Conservation (phyloP, 73 alveolate genomes). For the Blepharisma japonicum region DNA sequence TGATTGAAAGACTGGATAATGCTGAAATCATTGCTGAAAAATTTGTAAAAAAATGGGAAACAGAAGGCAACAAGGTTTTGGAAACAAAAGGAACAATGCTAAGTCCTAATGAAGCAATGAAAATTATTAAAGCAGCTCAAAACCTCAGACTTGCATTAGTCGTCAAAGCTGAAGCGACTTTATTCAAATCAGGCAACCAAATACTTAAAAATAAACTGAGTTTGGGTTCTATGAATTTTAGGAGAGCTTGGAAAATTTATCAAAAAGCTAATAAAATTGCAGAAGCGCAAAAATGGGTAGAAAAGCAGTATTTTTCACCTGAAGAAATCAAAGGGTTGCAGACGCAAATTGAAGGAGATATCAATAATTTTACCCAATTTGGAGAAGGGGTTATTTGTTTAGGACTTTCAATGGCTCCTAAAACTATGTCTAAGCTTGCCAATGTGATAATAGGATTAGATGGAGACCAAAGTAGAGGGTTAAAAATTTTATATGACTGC, state of each 20-base stretch:
- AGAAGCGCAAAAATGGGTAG: background rate
- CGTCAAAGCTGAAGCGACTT: conserved; percentile 26
- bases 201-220: background rate
- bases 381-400: conserved; percentile 31
- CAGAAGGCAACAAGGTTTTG: conserved; percentile 3
- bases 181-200: conserved; percentile 25
- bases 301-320: background rate
- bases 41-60: background rate
- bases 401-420: conserved; percentile 29
- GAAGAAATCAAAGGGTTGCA: background rate
- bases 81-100: background rate
- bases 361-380: conserved; percentile 10
- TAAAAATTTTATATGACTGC: conserved; percentile 30
- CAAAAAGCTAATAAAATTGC: conserved; percentile 22
- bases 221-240: conserved; percentile 2
- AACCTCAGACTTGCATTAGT: background rate
- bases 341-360: conserved; percentile 15
- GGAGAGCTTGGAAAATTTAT: conserved; percentile 23
- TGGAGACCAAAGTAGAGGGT: conserved; percentile 29
- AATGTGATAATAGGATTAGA: conserved; percentile 17
- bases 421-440: conserved; percentile 22
- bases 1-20: conserved; percentile 14
- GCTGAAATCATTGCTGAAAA: conserved; percentile 20
- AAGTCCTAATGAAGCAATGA: background rate
- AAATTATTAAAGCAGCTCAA: background rate